Conservation (phyloP, 2,329 filamentous ascomycete species). For the Byssoonygena ceratinophila region DNA sequence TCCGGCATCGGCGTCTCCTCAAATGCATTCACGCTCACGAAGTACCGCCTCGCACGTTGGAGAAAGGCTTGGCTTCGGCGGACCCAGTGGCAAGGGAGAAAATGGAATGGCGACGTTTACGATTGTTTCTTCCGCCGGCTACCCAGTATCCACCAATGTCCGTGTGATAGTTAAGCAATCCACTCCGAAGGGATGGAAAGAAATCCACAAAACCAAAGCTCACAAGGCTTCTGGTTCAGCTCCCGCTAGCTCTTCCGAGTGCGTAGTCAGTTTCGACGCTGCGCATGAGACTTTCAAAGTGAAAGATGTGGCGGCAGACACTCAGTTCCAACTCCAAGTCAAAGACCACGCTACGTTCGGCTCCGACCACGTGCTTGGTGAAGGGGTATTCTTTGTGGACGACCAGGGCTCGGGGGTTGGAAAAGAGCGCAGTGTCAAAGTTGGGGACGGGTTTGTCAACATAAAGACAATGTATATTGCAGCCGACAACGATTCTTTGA, state of each 20-base stretch:
- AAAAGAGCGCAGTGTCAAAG: slow-evolving; percentile 60
- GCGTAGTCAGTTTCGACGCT: slow-evolving; percentile 52
- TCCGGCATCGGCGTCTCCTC: slow-evolving; percentile 20
- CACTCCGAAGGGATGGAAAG: slow-evolving; percentile 57
- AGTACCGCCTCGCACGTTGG: slow-evolving; percentile 43
- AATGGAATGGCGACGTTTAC: slow-evolving; percentile 69
- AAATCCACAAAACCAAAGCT: slow-evolving; percentile 85
- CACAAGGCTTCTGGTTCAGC: slow-evolving; percentile 50
- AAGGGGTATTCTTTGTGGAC: slow-evolving; percentile 82
- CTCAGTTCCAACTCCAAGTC: slow-evolving; percentile 75
- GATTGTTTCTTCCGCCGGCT: slow-evolving; percentile 67
- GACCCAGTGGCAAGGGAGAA: slow-evolving; percentile 44
- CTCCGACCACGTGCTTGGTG: slow-evolving; percentile 72
- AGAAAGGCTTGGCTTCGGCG: slow-evolving; percentile 41
- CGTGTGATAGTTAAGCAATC: slow-evolving; percentile 63
- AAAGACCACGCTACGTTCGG: slow-evolving; percentile 79
- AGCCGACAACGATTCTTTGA: slow-evolving; percentile 34
- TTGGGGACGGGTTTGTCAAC: slow-evolving; percentile 61
- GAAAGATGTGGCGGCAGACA: slow-evolving; percentile 61
- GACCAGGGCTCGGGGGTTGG: slow-evolving; percentile 56
- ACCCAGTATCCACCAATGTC: slow-evolving; percentile 64
- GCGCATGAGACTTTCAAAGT: slow-evolving; percentile 64
- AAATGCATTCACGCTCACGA: slow-evolving; percentile 38
- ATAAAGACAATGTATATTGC: slow-evolving; percentile 62
- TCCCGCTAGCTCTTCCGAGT: slow-evolving; percentile 6